Evolutionary conservation across 73 alveolate species (phyloP), one percentile per base, ranked within the genome.

Genomic region (Tetrahymena borealis): DNA sequence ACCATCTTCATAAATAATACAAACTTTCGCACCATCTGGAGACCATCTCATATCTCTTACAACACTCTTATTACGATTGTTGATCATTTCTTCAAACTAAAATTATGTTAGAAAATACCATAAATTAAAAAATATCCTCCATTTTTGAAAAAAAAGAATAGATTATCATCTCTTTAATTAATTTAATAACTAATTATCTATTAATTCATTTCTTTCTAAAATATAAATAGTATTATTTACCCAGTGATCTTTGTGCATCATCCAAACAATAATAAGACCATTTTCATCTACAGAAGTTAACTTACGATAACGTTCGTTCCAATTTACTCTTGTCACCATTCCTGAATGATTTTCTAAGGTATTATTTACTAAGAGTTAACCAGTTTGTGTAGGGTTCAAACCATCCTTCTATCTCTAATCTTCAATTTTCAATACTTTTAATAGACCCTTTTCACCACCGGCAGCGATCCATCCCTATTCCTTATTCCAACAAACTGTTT

Each of bases 1-100:
- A 24, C 99, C 99, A 94, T 99, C 99, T 94, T 98, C 99, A 94
- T 99, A 98, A 39, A 97, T 98, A 91, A 98, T 98, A 91, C 99
- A 98, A 28, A 98, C 96, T 77, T 97, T 96, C 85, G 96, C 98
- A 18, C 99, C 99, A 94, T 97, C 99, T 38, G 98, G 94, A 90
- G 98, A 98, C 99, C 99, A 99, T 96, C 98, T 99, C 99, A 99
- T 97, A 95, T 99, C 99, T 11, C 99, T 96, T 90, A 99, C 99
- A 33, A 95, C 97, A 90, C 99, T 94, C 96, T 99, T 99, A 96
- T 99, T 98, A 94, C 99, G 98, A 95, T 99, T 99, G 96, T 99
- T 99, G 95, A 99, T 98, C 99, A 99, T 99, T 93, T 99, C 99
- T 94, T 99, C 99, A 43, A 94, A 94, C 99, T 99, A 97, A 31